These are phyloP conservation scores for Sugiyamaella neomexicana DNA, from an alignment of 1,139 yeast genomes.

Conservation along the genomic window DNA sequence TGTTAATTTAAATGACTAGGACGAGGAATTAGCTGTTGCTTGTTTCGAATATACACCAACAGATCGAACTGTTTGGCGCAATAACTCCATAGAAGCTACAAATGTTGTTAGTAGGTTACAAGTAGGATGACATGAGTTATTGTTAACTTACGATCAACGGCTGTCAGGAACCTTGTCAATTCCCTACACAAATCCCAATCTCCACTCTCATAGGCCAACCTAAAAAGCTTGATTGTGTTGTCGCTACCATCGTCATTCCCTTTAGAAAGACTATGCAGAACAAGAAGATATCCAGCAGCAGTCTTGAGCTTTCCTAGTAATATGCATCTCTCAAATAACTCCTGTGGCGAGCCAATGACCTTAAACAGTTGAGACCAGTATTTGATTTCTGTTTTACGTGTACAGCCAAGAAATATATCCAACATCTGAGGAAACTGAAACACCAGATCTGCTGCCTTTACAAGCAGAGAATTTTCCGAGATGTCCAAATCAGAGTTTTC, in stretches of 20 bases:
- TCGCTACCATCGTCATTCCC: slow-evolving; percentile 23
- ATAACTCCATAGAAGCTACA: slow-evolving; percentile 21
- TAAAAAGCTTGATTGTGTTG: slow-evolving; percentile 37
- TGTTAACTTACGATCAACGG: slow-evolving; percentile 36
- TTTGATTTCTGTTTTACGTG: slow-evolving; percentile 65
- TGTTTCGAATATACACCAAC: slow-evolving; percentile 14
- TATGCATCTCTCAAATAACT: slow-evolving; percentile 43
- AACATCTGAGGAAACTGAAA: slow-evolving; percentile 43
- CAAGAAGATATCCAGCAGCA: slow-evolving; percentile 46
- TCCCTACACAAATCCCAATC: slow-evolving; percentile 45
- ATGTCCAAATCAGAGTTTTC: slow-evolving; percentile 28
- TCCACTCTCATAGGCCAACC: slow-evolving; percentile 37
- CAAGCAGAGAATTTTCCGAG: slow-evolving; percentile 21
- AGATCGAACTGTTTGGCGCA: slow-evolving; percentile 24
- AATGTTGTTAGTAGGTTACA: slow-evolving; percentile 2
- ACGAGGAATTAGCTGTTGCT: background rate
- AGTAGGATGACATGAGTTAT: background rate
- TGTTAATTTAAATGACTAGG: slow-evolving; percentile 12
- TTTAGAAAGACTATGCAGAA: slow-evolving; percentile 38
- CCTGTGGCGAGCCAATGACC: slow-evolving; percentile 43
- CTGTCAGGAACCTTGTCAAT: slow-evolving; percentile 43
- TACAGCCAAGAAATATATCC: slow-evolving; percentile 55
- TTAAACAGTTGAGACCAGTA: slow-evolving; percentile 59
- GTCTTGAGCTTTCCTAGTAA: slow-evolving; percentile 40
- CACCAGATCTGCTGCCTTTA: slow-evolving; percentile 34